A percentile compares a stretch with the other conserved stretches of the same genome.
Conservation (phyloP, 2,329 filamentous ascomycete genomes). For the Amauroascus verrucosus region DNA sequence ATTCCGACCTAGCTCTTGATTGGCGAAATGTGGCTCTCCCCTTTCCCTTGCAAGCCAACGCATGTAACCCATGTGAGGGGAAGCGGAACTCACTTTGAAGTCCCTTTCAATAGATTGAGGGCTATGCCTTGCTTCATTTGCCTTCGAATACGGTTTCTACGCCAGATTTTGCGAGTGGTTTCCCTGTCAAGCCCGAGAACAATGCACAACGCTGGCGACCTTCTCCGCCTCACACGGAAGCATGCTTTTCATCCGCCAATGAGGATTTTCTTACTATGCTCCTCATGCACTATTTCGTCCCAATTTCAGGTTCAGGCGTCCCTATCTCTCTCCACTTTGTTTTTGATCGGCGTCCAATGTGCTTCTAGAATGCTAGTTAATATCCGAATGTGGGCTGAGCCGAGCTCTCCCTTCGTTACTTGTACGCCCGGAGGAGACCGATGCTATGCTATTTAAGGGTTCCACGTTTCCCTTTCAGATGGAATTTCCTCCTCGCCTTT, state of each 20-base stretch:
- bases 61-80: slow-evolving; percentile 11
- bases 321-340: neutral
- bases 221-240: neutral
- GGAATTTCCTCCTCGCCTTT: neutral
- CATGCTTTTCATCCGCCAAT: neutral
- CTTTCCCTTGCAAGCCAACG: neutral
- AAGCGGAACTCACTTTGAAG: neutral
- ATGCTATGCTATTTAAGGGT: neutral
- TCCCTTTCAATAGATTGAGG: neutral
- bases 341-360: neutral
- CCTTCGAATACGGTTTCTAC: neutral
- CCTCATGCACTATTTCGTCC: neutral
- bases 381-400: neutral
- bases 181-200: neutral
- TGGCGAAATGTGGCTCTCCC: neutral
- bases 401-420: neutral
- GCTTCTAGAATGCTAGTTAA: slow-evolving; percentile 1
- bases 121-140: neutral
- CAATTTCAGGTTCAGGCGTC: neutral
- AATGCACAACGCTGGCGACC: neutral
- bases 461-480: neutral
- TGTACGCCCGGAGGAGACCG: neutral
- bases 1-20: neutral
- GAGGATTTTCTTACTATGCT: neutral
- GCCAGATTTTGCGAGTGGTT: neutral